These are phyloP conservation scores for Hygrocybe punicea DNA, from an alignment of 768 basidiomycete species.

Conservation along the genomic window DNA sequence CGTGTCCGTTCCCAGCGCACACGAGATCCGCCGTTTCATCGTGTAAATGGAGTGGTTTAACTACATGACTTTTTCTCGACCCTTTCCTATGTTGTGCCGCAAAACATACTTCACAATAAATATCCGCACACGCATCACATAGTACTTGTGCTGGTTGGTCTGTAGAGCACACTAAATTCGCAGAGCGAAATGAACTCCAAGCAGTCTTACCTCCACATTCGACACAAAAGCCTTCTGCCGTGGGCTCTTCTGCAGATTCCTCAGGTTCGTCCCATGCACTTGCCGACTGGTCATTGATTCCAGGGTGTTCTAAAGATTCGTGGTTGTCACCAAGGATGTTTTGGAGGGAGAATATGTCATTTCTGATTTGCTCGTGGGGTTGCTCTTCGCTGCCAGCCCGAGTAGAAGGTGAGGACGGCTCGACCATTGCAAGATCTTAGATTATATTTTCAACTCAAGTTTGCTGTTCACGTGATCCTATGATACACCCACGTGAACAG, in stretches of 20 bases:
- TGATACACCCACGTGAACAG: slow-evolving; percentile 16
- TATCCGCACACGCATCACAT: slow-evolving; percentile 70
- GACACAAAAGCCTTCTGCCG: slow-evolving; percentile 66
- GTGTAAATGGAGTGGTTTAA: slow-evolving; percentile 38
- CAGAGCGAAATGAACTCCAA: background rate
- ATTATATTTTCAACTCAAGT: no score
- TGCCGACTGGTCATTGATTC: slow-evolving; percentile 36
- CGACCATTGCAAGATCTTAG: background rate
- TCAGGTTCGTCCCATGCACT: slow-evolving; percentile 74
- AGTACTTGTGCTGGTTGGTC: slow-evolving; percentile 79
- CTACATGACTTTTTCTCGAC: slow-evolving; percentile 60
- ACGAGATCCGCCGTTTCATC: slow-evolving; percentile 27
- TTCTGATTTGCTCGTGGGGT: background rate
- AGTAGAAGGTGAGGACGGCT: background rate
- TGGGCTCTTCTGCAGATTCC: slow-evolving; percentile 46
- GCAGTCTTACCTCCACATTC: slow-evolving; percentile 74
- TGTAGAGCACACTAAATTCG: slow-evolving; percentile 28
- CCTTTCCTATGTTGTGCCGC: slow-evolving; percentile 83
- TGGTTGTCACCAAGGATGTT: slow-evolving; percentile 67
- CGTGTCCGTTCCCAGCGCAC: slow-evolving; percentile 17
- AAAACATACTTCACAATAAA: slow-evolving; percentile 84
- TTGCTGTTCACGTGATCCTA: no score
- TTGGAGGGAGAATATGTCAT: slow-evolving; percentile 54
- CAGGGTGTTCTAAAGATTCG: slow-evolving; percentile 58
- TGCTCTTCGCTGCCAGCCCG: background rate